These are phyloP conservation scores for Agapanthus africanus DNA, from an alignment of 106 monocot genomes.

Conservation along the genomic window DNA sequence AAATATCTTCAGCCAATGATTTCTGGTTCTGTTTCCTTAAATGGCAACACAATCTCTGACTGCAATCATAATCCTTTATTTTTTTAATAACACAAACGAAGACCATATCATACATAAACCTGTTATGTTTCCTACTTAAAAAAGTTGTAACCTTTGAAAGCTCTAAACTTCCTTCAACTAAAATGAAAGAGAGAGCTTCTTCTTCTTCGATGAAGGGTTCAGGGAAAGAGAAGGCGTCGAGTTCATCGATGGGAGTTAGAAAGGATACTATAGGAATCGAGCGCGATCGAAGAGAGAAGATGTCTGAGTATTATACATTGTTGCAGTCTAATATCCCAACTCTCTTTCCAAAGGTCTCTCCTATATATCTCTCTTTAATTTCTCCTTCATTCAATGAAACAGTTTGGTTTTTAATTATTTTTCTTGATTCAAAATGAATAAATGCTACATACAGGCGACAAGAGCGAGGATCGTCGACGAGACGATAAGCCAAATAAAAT, in stretches of 20 bases:
- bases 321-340: conserved; percentile 49
- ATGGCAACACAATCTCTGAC: conserved; percentile 5
- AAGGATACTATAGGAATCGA: conserved; percentile 14
- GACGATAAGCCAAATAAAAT: conserved; percentile 35
- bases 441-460: conserved; percentile 27
- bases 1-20: no score
- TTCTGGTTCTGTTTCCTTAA: conserved; percentile 10
- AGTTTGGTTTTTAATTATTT: neutral
- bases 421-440: neutral
- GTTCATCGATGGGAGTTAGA: neutral
- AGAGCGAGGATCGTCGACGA: conserved; percentile 40
- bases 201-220: neutral
- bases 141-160: no score
- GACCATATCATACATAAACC: neutral
- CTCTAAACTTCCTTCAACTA: neutral
- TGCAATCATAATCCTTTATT: neutral
- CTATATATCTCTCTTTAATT: neutral
- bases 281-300: conserved; percentile 38
- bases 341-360: conserved; percentile 40
- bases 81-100: neutral
- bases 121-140: neutral
- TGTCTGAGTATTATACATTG: conserved; percentile 28
- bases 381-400: neutral
- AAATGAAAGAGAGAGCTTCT: neutral
- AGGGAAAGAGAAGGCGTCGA: neutral